These are phyloP conservation scores for Ascochyta koolunga DNA, from an alignment of 2,329 filamentous ascomycete genomes.

Conservation along the genomic window DNA sequence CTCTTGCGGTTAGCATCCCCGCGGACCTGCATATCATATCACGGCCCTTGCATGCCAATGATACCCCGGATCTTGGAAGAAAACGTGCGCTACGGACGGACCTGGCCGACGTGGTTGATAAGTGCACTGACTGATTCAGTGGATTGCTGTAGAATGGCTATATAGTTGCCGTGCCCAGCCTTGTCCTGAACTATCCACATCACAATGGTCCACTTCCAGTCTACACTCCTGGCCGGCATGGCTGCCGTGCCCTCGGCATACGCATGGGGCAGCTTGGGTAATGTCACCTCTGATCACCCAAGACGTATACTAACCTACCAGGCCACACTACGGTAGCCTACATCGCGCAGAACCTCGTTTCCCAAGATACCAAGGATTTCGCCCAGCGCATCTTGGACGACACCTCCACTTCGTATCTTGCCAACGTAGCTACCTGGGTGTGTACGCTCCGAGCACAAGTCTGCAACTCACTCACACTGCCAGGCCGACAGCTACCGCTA, in stretches of 20 bases:
- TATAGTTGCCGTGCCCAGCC: constrained; percentile 16
- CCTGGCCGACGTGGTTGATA: constrained; percentile 34
- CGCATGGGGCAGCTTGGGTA: constrained; percentile 54
- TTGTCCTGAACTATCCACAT: neutral
- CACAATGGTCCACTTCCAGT: constrained; percentile 34
- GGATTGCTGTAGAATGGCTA: too few relatives aligned
- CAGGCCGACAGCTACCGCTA: constrained; percentile 58
- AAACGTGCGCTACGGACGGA: constrained; percentile 34
- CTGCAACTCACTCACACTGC: neutral
- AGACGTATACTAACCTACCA: constrained; percentile 32
- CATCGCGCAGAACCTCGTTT: constrained; percentile 58
- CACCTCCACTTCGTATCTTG: constrained; percentile 54
- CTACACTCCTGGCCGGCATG: constrained; percentile 32
- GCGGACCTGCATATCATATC: constrained; percentile 22
- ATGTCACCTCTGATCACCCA: too few relatives aligned
- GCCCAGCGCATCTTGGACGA: constrained; percentile 53
- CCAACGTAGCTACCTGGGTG: constrained; percentile 58
- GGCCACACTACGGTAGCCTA: constrained; percentile 63
- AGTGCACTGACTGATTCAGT: constrained; percentile 10
- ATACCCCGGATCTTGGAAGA: constrained; percentile 19
- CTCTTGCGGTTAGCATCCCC: constrained; percentile 31
- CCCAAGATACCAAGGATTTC: constrained; percentile 51
- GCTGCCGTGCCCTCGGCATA: constrained; percentile 29
- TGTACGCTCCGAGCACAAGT: neutral
- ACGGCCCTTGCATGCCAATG: constrained; percentile 18